Percentiles rank a stretch among this genome's conserved stretches.
Evolutionary conservation across 2,329 filamentous ascomycete species (phyloP).

Genomic region (Paraphaeosphaeria minitans): DNA sequence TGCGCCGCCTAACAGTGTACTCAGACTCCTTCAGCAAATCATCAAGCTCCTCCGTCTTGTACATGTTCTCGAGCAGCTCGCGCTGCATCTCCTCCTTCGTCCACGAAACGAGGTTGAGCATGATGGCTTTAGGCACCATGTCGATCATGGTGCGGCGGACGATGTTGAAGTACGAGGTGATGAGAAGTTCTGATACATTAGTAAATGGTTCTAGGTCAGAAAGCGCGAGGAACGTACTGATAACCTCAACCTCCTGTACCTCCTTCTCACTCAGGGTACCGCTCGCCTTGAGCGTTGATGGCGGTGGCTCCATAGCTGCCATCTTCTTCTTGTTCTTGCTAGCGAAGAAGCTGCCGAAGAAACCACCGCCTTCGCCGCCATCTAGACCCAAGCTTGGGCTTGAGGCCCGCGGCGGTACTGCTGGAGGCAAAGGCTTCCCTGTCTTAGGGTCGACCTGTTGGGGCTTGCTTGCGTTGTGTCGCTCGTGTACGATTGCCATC

Average conservation of each 20-base stretch:
- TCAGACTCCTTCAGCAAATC: conserved; percentile 97
- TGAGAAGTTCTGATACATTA: conserved; percentile 75
- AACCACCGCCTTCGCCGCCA: conserved; percentile 66
- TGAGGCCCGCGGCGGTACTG: conserved; percentile 70
- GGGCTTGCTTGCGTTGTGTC: conserved; percentile 79
- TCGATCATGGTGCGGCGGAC: conserved; percentile 98
- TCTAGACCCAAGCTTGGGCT: conserved; percentile 70
- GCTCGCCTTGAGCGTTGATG: conserved; percentile 89
- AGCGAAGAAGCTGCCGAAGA: conserved; percentile 98
- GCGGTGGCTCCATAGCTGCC: conserved; percentile 97
- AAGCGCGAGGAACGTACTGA: conserved; percentile 69
- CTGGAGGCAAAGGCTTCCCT: conserved; percentile 81
- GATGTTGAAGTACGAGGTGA: conserved; percentile 97
- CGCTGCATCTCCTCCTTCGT: conserved; percentile 99
- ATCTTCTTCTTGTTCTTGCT: conserved; percentile 99
- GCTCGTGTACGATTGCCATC: conserved; percentile 97
- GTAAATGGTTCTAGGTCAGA: conserved; percentile 2
- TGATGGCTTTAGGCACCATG: conserved; percentile 99
- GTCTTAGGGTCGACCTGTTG: conserved; percentile 98
- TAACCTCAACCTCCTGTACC: conserved; percentile 94
- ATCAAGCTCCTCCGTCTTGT: conserved; percentile 86
- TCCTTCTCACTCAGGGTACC: conserved; percentile 94
- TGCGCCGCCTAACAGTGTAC: conserved; percentile 90
- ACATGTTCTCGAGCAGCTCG: conserved; percentile 97
- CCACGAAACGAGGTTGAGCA: conserved; percentile 93